Evolutionary conservation across 75 land plant genomes (phyloP).

Genomic region (Pseudotsuga menziesii): DNA sequence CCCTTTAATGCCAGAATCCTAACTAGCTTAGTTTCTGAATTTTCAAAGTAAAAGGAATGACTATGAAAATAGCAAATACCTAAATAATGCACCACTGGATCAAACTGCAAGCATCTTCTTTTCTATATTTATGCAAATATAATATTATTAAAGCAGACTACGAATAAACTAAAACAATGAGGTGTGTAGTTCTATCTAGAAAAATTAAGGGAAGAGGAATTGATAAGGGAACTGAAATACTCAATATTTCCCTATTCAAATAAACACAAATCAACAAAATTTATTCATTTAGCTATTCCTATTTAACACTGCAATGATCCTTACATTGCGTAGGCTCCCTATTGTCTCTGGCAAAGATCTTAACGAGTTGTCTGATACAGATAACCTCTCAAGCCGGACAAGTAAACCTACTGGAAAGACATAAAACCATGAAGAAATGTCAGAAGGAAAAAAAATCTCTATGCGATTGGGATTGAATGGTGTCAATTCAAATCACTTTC

Average conservation of each 20-base stretch:
- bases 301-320: neutral
- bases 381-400: conserved; percentile 77
- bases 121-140: conserved; percentile 1
- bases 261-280: neutral
- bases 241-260: neutral
- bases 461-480: neutral
- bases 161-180: neutral
- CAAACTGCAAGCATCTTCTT: neutral
- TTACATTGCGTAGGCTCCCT: conserved; percentile 90
- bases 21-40: neutral
- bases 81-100: neutral
- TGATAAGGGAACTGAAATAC: neutral
- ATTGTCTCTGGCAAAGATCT: conserved; percentile 67
- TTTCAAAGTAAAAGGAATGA: neutral
- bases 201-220: neutral
- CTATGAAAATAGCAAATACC: no score
- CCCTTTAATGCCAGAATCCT: neutral
- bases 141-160: neutral
- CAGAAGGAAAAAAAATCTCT: neutral
- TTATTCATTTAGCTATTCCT: neutral
- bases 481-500: neutral
- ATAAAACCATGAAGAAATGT: conserved; percentile 12
- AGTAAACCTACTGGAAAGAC: conserved; percentile 78
- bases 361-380: conserved; percentile 62
- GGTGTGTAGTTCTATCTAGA: neutral